Evolutionary conservation across 495 filamentous ascomycete genomes (phyloP).

Genomic region (Aspergillus funiculosus): DNA sequence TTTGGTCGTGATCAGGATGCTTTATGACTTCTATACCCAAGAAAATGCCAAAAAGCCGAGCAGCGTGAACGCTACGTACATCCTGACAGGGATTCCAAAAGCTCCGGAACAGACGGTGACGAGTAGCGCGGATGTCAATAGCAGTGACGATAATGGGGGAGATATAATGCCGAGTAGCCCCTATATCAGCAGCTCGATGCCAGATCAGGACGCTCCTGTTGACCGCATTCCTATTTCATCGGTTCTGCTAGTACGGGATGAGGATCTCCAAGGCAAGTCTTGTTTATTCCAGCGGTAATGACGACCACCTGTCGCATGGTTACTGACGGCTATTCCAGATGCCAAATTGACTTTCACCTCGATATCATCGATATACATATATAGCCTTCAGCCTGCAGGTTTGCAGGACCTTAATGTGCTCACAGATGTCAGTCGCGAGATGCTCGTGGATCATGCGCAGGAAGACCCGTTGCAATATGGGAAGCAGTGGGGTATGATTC

Average conservation of each 20-base stretch:
- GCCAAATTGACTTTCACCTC: conserved; percentile 60
- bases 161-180: conserved; percentile 68
- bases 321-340: conserved; percentile 41
- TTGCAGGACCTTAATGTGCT: conserved; percentile 73
- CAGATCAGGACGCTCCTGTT: conserved; percentile 39
- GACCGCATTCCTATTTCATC: conserved; percentile 41
- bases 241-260: conserved; percentile 72
- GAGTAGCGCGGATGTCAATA: conserved; percentile 27
- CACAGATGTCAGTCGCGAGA: conserved; percentile 59
- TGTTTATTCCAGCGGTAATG: background rate
- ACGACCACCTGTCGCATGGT: background rate
- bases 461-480: conserved; percentile 60
- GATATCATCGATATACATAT: conserved; percentile 75
- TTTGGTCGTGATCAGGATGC: conserved; percentile 53
- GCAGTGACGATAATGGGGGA: conserved; percentile 54
- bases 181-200: conserved; percentile 55
- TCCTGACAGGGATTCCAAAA: conserved; percentile 61
- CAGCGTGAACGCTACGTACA: conserved; percentile 79
- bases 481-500: conserved; percentile 62
- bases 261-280: conserved; percentile 64
- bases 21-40: conserved; percentile 77
- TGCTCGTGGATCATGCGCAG: conserved; percentile 43
- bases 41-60: conserved; percentile 74
- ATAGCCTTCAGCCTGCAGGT: conserved; percentile 69
- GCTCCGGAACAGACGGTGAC: conserved; percentile 25